Evolutionary conservation across 768 basidiomycete genomes (phyloP), one percentile per base, ranked within the genome.

Genomic region (Agrocybe praecox): DNA sequence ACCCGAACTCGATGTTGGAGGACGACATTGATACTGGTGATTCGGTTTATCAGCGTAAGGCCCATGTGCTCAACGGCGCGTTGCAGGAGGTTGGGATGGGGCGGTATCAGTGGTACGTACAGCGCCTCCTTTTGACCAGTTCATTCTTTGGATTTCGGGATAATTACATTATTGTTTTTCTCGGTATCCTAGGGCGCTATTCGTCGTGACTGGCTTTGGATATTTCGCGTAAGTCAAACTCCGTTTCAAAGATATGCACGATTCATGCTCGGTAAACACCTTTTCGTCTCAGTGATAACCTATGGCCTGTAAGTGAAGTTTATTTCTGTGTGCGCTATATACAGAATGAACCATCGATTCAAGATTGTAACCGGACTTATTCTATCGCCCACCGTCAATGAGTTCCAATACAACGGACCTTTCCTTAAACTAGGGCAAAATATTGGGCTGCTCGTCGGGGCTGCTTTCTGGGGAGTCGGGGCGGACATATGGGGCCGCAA

Each of bases 401-500:
- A 92, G 65, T 90, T 91, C 69, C 65, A 73, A 0, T 84, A 84
- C 55, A 65, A 82, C 43, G 83, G 84, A 0, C 86, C 86, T 0
- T 85, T 81, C 64, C 74, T 91, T 33, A 85, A 84, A 46, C 79
- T 93, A 6, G 87, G 84, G 1, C 88, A 88, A 66, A 89, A 89
- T 57, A 73, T 90, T 14, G 90, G 90, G 1, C 69, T 92, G 1
- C 76, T 92, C 0, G 79, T 88, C 0, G 89, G 89, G 22, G 86
- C 87, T 14, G 78, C 79, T 2, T 82, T 88, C 57, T 90, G 87
- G 87, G 87, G 87, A 36, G 67, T 87, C 22, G 82, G 80, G 11
- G 83, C 83, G 14, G 89, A 90, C 58, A 71, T 90, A 1, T 90
- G 88, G 88, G 89, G 88, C 10, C 75, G 89, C 64, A 79, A 75